Conservation (phyloP, 306 rosid species). For the Astragalus glycyphyllos region DNA sequence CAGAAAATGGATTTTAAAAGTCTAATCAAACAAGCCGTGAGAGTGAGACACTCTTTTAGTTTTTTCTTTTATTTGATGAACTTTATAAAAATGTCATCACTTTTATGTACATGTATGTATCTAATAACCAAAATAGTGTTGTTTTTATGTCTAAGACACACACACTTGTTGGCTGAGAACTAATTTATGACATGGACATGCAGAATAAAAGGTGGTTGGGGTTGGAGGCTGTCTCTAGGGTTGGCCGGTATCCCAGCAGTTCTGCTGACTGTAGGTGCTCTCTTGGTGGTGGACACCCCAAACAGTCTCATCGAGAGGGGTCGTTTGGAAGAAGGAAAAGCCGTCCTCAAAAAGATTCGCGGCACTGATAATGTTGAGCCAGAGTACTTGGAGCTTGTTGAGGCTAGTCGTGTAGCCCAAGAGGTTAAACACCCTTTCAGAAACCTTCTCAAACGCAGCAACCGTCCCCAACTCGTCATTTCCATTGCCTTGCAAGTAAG, state of each 20-base stretch:
- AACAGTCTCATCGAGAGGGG: conserved; percentile 92
- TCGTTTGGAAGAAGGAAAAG: conserved; percentile 77
- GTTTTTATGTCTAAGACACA: no score
- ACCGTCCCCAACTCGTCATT: conserved; percentile 83
- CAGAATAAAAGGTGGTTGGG: conserved; percentile 92
- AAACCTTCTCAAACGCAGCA: conserved; percentile 70
- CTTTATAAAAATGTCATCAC: no score
- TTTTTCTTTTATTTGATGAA: no score
- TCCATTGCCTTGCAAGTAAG: conserved; percentile 77
- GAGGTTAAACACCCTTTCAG: conserved; percentile 82
- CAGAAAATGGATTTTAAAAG: no score
- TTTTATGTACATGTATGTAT: no score
- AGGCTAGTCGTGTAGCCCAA: conserved; percentile 80
- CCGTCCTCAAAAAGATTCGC: conserved; percentile 67
- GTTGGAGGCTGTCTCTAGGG: conserved; percentile 96
- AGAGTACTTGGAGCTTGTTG: conserved; percentile 74
- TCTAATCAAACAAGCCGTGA: no score
- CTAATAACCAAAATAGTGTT: no score
- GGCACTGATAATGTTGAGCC: conserved; percentile 84
- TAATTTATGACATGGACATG: no score
- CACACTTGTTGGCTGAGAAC: no score
- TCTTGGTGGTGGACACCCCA: conserved; percentile 87
- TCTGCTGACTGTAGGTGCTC: conserved; percentile 72
- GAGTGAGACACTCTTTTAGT: no score
- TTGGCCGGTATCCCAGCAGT: conserved; percentile 87